Conservation (phyloP, 1,284 basidiomycete species). For the Ganoderma boninense region DNA sequence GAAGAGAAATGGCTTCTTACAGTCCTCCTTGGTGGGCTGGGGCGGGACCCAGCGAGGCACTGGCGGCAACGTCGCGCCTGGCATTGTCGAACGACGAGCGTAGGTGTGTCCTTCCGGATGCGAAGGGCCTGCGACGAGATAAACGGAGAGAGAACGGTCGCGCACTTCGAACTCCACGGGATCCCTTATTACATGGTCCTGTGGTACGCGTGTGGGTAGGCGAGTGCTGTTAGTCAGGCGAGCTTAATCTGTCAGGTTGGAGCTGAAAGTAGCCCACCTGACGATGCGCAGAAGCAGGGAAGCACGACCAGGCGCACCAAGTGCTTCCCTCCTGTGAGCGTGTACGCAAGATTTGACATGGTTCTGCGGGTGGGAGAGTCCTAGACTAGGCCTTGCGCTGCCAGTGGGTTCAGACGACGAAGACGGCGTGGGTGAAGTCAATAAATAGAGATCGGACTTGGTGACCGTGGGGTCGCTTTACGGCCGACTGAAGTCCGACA, state of each 20-base stretch:
- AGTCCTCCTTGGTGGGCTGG: conserved; percentile 41
- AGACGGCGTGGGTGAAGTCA: neutral
- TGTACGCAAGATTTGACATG: neutral
- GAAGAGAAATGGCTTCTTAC: conserved; percentile 38
- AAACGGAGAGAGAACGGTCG: neutral
- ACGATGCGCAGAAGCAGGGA: neutral
- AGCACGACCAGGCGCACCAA: neutral
- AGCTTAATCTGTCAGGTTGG: neutral
- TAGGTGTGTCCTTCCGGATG: neutral
- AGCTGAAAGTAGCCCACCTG: neutral
- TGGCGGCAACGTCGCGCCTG: conserved; percentile 18
- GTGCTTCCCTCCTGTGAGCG: neutral
- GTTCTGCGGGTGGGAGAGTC: neutral
- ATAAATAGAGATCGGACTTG: conserved; percentile 1
- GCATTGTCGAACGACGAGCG: conserved; percentile 10
- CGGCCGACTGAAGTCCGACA: neutral
- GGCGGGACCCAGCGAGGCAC: conserved; percentile 47
- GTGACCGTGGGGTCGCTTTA: neutral
- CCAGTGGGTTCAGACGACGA: neutral
- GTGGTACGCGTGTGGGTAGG: neutral
- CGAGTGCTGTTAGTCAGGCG: neutral
- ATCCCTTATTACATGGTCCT: neutral
- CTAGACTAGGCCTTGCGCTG: neutral
- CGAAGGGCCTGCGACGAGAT: neutral
- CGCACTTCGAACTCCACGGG: neutral